Base-by-base conservation (phyloP, 306 rosid genomes). In the peach (Prunus persica) region DNA sequence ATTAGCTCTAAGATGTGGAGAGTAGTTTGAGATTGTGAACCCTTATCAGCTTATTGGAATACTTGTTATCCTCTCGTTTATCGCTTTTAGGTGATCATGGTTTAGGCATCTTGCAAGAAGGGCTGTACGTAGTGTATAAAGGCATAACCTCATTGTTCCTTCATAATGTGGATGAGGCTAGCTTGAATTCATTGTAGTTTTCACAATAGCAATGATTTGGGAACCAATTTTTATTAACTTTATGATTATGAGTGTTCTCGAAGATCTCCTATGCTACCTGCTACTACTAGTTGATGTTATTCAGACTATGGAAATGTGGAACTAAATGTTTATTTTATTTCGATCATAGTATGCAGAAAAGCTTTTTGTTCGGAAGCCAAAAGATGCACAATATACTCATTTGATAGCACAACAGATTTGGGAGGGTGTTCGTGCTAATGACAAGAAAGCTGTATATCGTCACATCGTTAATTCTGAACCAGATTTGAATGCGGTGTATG, bases 401-500 rank as follows among this genome's bases (percentile, higher is more conserved):
- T 57, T 89, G 71, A 88, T 92, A 78, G 93, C 96, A 34, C 99
- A 84, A 72, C 98, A 91, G 79, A 88, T 96, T 60, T 93, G 96
- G 98, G 99, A 92, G 77, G 93, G 90, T 61, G 97, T 92, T 72
- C 90, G 88, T 57, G 80, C 93, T 16, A 96, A 93, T n/a, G 98
- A 96, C 89, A 96, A 92, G 83, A 96, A 96, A 76, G 92, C 94
- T 32, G 93, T 96, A 68, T 96, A 96, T 81, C 93, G 93, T 54
- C 93, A 83, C 90, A 92, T 96, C 66, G 96, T 96, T 67, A 86
- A 88, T 81, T 91, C 93, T 11, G 97, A 92, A 47, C 81, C 90
- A 72, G 99, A 96, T 54, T 87, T 96, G 65, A 92, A 91, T 82
- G 91, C 73, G 32, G 85, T 77, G 66, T 91, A 89, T 66, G 93